These are phyloP conservation scores for Achlya hypogyna DNA, from an alignment of 352 stramenopile species.

Conservation along the genomic window DNA sequence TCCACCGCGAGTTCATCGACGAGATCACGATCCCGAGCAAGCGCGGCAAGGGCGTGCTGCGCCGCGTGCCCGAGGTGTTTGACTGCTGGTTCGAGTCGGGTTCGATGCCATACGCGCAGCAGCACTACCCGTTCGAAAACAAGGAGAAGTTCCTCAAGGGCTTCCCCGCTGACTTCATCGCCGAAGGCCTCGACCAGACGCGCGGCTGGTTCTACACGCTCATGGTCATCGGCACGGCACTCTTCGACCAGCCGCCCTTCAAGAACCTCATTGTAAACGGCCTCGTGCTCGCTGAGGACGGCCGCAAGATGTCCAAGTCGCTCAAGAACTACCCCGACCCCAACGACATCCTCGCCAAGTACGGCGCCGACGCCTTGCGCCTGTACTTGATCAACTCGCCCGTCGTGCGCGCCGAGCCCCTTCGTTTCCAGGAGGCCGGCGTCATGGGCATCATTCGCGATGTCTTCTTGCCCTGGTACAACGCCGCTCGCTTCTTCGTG, in stretches of 20 bases:
- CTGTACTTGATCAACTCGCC: constrained; percentile 99
- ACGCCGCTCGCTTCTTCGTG: constrained; percentile 98
- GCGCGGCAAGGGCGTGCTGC: constrained; percentile 76
- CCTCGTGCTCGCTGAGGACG: constrained; percentile 96
- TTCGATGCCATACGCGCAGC: constrained; percentile 99
- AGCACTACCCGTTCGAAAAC: constrained; percentile 99
- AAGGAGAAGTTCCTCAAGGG: constrained; percentile 94
- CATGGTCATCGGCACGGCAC: constrained; percentile 97
- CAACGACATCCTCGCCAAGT: constrained; percentile 91
- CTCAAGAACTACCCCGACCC: constrained; percentile 98
- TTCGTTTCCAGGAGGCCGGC: constrained; percentile 95
- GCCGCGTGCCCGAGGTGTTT: constrained; percentile 90
- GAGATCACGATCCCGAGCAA: constrained; percentile 96
- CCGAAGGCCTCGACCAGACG: constrained; percentile 99
- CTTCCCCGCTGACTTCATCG: constrained; percentile 99
- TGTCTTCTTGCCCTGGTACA: constrained; percentile 99
- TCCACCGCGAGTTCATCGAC: constrained; percentile 98
- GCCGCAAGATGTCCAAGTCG: constrained; percentile 99
- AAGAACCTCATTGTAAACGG: constrained; percentile 99
- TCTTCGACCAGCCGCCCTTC: constrained; percentile 99
- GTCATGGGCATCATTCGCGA: constrained; percentile 97
- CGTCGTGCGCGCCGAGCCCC: constrained; percentile 96
- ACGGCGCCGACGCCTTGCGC: constrained; percentile 96
- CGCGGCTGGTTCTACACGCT: constrained; percentile 99
- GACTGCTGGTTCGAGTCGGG: constrained; percentile 99